Evolutionary conservation across 108 stramenopile genomes (phyloP), one percentile per base, ranked within the genome.

Genomic region (Cyclotella kingstonii): DNA sequence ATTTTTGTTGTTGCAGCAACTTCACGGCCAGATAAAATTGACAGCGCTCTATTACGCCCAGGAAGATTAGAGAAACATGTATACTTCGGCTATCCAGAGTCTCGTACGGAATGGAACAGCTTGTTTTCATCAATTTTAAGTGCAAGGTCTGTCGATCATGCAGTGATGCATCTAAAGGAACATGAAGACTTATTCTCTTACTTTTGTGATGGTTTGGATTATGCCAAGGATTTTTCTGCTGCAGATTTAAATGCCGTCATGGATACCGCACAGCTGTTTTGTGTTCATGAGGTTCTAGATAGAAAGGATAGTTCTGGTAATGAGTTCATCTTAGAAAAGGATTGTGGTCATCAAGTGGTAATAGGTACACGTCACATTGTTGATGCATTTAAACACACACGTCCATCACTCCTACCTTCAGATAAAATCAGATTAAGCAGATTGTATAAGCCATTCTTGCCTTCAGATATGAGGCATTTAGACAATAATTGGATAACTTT

Each of bases 11-110:
- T 98, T 31, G 98, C 85, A 3, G 96, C 96, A 2, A 96, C 91
- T 3, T 93, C 89, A 15, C 78, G 98, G 15, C 96, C 96, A 12
- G 96, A 98, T 76, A 91, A 95, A 54, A 84, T 98, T 19, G 98
- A 98, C 61, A 81, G 93, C 12, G 98, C 95, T 0, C 65, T 98
- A 5, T 59, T 98, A 31, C 80, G 96, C 1, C 98, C 96, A 12
- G 98, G 98, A 0, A 89, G 98, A 0, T 63, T 98, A 25, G 98
- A 97, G 64, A 87, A 84, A 60, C 96, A 96, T 60, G 70, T 97
- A 17, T 95, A 83, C 54, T 62, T 95, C 3, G 91, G 93, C 6
- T 78, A 77, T 42, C 84, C 94, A 19, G 55, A 73, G 34, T 76
- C 50, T 4, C 56, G 63, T 6, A 46, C 56, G 7, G 96, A 97